Evolutionary conservation across 495 filamentous ascomycete species (phyloP), one percentile per base, ranked within the genome.

Genomic region (Podospora appendiculata): DNA sequence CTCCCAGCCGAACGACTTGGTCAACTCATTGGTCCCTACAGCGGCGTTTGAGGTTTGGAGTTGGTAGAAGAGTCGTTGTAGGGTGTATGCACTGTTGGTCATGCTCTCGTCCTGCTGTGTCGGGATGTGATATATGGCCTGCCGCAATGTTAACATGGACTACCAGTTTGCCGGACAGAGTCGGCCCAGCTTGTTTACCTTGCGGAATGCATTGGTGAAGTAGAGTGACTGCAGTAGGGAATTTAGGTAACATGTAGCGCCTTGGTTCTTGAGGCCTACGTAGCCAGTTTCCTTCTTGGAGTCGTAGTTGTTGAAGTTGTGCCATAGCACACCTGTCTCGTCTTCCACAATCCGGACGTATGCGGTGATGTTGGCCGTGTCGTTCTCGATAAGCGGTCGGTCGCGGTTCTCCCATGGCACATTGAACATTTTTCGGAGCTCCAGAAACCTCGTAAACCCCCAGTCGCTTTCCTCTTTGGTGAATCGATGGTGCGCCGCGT

Each of bases 241-340:
- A 69, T 99, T 99, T 17, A 99, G 77, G 65, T 99, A 99, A 72
- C 93, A 99, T 8, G 93, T 99, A 17, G 93, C 93, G 52, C 93
- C 93, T 68, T 99, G 93, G 61, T 99, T 99, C 64, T 91, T 93
- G 41, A 99, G 74, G 19, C 93, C 93, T 41, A 99, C 93, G 78
- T 89, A 96, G 41, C 91, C 93, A 11, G 93, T 99, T 72, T 95
- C 91, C 65, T 92, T 95, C 72, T 96, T 99, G 14, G 94, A 97
- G 62, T 99, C 93, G 61, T 98, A 98, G 73, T 96, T 94, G 59
- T 87, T 80, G 71, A 99, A 96, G 70, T 89, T 96, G 69, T 99
- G 93, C 93, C 93, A 99, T 54, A 99, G 69, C n/a, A 99, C 93
- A 48, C 93, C 93, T 3, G 93, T 99, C 33, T 95, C 93, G 65